phyloP scores from a whole-genome alignment of 2,329 filamentous ascomycete genomes.

The Paraphaeosphaeria minitans region DNA sequence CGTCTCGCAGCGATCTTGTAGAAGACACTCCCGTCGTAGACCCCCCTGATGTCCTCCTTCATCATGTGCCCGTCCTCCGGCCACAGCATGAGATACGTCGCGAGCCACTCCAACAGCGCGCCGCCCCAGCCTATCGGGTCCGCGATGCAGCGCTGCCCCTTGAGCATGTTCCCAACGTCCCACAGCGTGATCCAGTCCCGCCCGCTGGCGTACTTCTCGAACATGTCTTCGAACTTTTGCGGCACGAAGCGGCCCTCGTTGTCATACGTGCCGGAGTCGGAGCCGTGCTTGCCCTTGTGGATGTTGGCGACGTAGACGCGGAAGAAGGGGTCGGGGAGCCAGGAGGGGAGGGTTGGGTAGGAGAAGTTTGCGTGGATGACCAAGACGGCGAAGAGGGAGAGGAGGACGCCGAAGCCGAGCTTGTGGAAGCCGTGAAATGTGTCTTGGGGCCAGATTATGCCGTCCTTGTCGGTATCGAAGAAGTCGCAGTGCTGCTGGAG shows the following conservation, averaged over 20 bases:
- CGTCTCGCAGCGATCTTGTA: constrained; percentile 39
- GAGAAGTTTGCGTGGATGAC: constrained; percentile 58
- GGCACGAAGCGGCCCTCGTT: constrained; percentile 53
- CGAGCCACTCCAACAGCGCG: constrained; percentile 54
- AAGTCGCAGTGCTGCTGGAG: constrained; percentile 61
- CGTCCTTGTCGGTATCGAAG: constrained; percentile 59
- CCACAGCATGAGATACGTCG: constrained; percentile 60
- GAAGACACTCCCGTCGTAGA: constrained; percentile 61
- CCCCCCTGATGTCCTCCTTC: constrained; percentile 62
- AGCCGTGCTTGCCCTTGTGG: constrained; percentile 53
- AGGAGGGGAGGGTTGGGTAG: constrained; percentile 53
- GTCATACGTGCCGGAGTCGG: constrained; percentile 52
- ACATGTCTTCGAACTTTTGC: constrained; percentile 56
- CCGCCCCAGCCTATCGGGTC: constrained; percentile 56
- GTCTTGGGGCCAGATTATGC: constrained; percentile 59
- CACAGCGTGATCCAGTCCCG: constrained; percentile 48
- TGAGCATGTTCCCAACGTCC: constrained; percentile 48
- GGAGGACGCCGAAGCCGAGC: constrained; percentile 52
- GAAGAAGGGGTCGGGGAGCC: constrained; percentile 54
- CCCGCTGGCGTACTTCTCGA: constrained; percentile 51
- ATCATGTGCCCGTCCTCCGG: constrained; percentile 61
- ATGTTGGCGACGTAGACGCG: constrained; percentile 49
- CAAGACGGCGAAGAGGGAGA: constrained; percentile 52
- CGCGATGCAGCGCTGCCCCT: constrained; percentile 47
- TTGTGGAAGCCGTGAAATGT: constrained; percentile 55